Base-by-base conservation (phyloP, 768 basidiomycete species). In the Dacryopinax spathularia region DNA sequence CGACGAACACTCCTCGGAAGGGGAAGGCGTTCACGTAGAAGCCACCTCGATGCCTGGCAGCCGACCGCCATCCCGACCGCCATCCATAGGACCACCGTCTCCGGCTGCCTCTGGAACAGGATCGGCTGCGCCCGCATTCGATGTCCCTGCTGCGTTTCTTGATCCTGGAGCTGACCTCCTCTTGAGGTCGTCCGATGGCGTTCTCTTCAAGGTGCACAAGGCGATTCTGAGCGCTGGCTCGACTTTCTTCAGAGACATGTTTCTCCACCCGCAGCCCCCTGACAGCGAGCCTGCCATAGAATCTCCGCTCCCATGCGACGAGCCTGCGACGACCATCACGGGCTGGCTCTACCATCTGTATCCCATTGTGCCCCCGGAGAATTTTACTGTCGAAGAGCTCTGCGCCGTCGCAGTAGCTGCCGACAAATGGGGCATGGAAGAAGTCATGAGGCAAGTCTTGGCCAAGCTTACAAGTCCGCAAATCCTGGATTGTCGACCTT, bases 211-310 rank as follows among this genome's bases (percentile, higher is more conserved):
- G 61, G 64, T 48, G 15, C 33, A 25, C 33, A 36, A 41, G 20
- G n/a, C 31, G 29, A 33, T 64, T n/a, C 33, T 61, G 22, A 61
- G 36, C 5, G 27, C 61, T n/a, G 64, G 60, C 18, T 64, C 64
- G 5, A 48, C 60, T 1, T 33, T 64, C 59, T 64, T 64, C 29
- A 48, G 63, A 29, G 64, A 37, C n/a, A n/a, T n/a, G n/a, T n/a
- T n/a, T n/a, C n/a, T n/a, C n/a, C n/a, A n/a, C n/a, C n/a, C n/a
- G n/a, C n/a, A n/a, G n/a, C n/a, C n/a, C n/a, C n/a, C n/a, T n/a
- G n/a, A n/a, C n/a, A n/a, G n/a, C n/a, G n/a, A n/a, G n/a, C n/a
- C n/a, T n/a, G n/a, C n/a, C n/a, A n/a, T n/a, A n/a, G n/a, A n/a
- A n/a, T n/a, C n/a, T n/a, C 25, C 48, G 25, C 9, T 56, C 18